Base-by-base conservation (phyloP, 257 asterid genomes). In the Coffea eugenioides region DNA sequence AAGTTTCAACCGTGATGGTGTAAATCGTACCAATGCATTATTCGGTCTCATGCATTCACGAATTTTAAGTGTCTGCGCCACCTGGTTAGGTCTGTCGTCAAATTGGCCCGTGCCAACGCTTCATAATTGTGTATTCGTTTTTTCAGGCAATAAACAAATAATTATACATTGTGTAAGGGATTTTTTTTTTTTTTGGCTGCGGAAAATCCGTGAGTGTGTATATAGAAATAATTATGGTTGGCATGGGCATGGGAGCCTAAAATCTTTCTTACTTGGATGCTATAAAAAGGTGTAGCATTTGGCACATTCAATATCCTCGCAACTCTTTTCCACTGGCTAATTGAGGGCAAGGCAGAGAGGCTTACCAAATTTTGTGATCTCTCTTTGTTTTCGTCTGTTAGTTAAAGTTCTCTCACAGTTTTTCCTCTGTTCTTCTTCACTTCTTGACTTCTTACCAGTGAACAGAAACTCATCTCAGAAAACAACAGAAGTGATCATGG, bases 401-500 rank as follows among this genome's bases (percentile, higher is more conserved):
- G 21, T 21, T 62, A 27, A 16, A 79, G 23, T 25, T 21, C 25
- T 39, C 36, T 59, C 48, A 5, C n/a, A 25, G 8, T 21, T 10
- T 25, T 39, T 39, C 4, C 43, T 39, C 31, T 39, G 43, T 39
- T 4, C 3, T 51, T 68, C 72, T 20, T 66, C 65, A 48, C 46
- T 62, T 64, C 46, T 46, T 45, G 12, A 14, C 27, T 77, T 45
- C 31, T 14, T 36, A 4, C 74, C 13, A 71, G 54, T 45, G 41
- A 39, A 43, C 15, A 1, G n/a, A 39, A 39, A 39, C 3, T 4
- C 43, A 49, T 8, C 52, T 15, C 12, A 49, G 13, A 2, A 15
- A 16, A 5, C 23, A 4, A n/a, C 12, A 57, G 1, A 6, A 13
- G 13, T 23, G 21, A 15, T 46, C 12, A 93, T 92, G 93, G 94